Conservation (phyloP, 1,139 yeast species). For the Diutina sp. region DNA sequence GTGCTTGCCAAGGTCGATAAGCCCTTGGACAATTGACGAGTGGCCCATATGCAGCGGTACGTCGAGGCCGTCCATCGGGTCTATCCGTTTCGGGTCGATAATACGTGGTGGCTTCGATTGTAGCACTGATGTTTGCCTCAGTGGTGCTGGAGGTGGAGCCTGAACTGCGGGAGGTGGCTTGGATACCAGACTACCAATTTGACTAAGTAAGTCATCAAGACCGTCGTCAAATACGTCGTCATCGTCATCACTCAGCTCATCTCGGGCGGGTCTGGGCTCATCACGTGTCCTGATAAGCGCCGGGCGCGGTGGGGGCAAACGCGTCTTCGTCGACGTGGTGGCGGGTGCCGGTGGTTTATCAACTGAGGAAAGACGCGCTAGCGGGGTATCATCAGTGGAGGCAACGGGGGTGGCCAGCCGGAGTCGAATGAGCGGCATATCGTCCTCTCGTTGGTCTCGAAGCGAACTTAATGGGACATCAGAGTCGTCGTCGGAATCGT, state of each 20-base stretch:
- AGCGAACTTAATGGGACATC: neutral
- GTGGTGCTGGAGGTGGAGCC: too few species aligned
- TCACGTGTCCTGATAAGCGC: too few species aligned
- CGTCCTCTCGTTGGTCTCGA: neutral
- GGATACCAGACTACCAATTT: neutral
- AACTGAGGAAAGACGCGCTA: neutral
- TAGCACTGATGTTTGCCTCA: neutral
- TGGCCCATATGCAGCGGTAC: neutral
- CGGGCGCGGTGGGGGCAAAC: too few species aligned
- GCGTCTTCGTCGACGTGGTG: neutral
- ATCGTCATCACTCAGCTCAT: neutral
- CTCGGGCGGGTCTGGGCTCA: too few species aligned
- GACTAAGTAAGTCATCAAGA: neutral
- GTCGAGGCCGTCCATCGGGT: neutral
- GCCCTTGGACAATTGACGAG: neutral
- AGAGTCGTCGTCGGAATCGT: neutral
- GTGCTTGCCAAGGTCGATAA: neutral
- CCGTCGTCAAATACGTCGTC: slow-evolving; percentile 1
- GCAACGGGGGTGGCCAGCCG: neutral
- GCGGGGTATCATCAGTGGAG: neutral
- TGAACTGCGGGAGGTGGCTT: too few species aligned
- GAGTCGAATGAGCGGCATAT: neutral
- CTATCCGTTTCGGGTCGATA: neutral
- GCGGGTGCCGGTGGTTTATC: neutral
- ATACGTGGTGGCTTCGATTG: neutral